Percentiles rank a stretch among this genome's conserved stretches.
Evolutionary conservation across 2,329 filamentous ascomycete genomes (phyloP).

Genomic region (Aspergillus latus): DNA sequence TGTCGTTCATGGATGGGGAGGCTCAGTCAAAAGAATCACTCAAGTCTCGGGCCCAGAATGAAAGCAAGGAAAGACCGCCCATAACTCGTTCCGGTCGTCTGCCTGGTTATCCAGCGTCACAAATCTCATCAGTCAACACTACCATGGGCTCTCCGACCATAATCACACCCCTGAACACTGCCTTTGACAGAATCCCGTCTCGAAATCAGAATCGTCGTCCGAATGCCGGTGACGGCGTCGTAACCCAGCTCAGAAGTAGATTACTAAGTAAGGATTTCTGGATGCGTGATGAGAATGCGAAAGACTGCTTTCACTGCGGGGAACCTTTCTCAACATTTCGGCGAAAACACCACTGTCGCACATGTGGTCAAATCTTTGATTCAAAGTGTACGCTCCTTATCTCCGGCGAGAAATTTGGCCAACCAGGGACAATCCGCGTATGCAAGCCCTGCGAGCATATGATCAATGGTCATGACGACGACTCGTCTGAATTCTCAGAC

Average conservation of each 20-base stretch:
- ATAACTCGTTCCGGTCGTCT: conserved; percentile 47
- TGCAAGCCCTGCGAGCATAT: conserved; percentile 92
- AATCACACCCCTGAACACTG: conserved; percentile 32
- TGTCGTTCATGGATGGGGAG: conserved; percentile 34
- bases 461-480: conserved; percentile 85
- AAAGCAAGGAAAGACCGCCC: conserved; percentile 35
- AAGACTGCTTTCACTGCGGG: conserved; percentile 92
- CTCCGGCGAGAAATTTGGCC: conserved; percentile 80
- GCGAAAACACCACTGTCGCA: conserved; percentile 92
- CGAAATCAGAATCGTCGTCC: conserved; percentile 23
- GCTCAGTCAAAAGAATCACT: conserved; percentile 27
- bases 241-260: conserved; percentile 73
- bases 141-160: conserved; percentile 46
- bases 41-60: conserved; percentile 25
- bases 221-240: conserved; percentile 32
- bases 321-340: conserved; percentile 90
- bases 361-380: conserved; percentile 97
- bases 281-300: conserved; percentile 99
- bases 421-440: conserved; percentile 78
- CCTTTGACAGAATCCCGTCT: conserved; percentile 23
- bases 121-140: conserved; percentile 44
- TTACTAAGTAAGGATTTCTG: conserved; percentile 94
- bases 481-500: conserved; percentile 86
- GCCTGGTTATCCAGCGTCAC: conserved; percentile 45
- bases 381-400: conserved; percentile 94